A percentile compares a stretch with the other conserved stretches of the same genome.
Conservation (phyloP, 2,329 filamentous ascomycete species). For the Fusarium sp. region DNA sequence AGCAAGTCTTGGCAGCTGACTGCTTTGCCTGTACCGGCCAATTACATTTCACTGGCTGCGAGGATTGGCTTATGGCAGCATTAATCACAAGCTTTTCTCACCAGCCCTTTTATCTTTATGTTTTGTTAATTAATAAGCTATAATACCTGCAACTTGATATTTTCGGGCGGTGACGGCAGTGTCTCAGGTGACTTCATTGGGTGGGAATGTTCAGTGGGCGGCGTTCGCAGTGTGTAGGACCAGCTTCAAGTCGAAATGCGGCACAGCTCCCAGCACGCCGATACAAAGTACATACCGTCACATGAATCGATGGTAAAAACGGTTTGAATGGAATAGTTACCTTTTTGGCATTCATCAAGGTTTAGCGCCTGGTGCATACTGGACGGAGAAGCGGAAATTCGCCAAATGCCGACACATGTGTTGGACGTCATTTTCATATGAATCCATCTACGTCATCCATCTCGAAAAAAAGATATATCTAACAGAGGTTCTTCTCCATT, state of each 20-base stretch:
- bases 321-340: too few relatives aligned
- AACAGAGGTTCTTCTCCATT: too few relatives aligned
- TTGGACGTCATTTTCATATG: neutral
- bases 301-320: too few relatives aligned
- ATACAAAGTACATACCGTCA: too few relatives aligned
- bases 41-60: fast-evolving
- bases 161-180: too few relatives aligned
- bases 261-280: too few relatives aligned
- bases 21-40: neutral
- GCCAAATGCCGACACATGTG: neutral
- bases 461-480: fast-evolving
- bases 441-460: slow-evolving; percentile 6
- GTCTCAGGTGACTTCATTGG: too few relatives aligned
- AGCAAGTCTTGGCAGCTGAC: neutral
- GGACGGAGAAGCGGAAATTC: neutral
- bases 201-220: too few relatives aligned
- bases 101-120: fast-evolving
- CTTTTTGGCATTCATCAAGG: too few relatives aligned
- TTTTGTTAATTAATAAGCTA: fast-evolving
- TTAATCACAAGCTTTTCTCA: neutral
- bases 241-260: too few relatives aligned
- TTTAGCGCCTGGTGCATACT: neutral
- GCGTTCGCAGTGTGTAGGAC: too few relatives aligned
- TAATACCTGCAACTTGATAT: too few relatives aligned
- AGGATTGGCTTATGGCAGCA: neutral